Conservation (phyloP, 805 yeast genomes). For the Wickerhamomyces hampshirensis region DNA sequence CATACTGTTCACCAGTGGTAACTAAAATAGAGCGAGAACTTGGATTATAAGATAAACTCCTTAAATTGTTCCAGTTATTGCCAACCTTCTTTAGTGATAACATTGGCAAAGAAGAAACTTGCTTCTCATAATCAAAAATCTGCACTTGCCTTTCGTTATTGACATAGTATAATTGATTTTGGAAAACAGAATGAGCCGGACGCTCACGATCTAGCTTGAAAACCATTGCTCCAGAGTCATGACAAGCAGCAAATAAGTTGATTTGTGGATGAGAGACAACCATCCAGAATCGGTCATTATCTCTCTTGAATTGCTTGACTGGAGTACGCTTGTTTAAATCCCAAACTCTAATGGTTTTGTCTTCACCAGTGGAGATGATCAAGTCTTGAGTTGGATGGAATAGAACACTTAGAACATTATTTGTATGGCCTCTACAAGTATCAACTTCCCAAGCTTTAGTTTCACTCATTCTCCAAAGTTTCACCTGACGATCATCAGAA, state of each 20-base stretch:
- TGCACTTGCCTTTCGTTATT: conserved; percentile 86
- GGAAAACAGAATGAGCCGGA: conserved; percentile 77
- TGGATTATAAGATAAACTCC: conserved; percentile 85
- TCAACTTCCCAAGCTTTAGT: conserved; percentile 99
- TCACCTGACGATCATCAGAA: conserved; percentile 93
- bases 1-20: conserved; percentile 72
- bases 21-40: conserved; percentile 83
- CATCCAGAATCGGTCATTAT: conserved; percentile 92
- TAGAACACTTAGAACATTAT: conserved; percentile 80
- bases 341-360: conserved; percentile 95
- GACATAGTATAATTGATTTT: conserved; percentile 69
- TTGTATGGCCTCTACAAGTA: conserved; percentile 96
- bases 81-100: conserved; percentile 82
- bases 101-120: conserved; percentile 69
- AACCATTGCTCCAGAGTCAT: conserved; percentile 96
- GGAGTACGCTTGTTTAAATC: conserved; percentile 91
- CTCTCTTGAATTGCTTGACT: conserved; percentile 90
- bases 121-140: conserved; percentile 61
- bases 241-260: conserved; percentile 93
- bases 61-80: conserved; percentile 78
- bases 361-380: conserved; percentile 91
- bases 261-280: conserved; percentile 84
- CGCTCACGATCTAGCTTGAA: conserved; percentile 97
- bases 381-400: conserved; percentile 94
- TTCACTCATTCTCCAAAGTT: conserved; percentile 96